Conservation (phyloP, 106 monocot species). For the Allium cepa region DNA sequence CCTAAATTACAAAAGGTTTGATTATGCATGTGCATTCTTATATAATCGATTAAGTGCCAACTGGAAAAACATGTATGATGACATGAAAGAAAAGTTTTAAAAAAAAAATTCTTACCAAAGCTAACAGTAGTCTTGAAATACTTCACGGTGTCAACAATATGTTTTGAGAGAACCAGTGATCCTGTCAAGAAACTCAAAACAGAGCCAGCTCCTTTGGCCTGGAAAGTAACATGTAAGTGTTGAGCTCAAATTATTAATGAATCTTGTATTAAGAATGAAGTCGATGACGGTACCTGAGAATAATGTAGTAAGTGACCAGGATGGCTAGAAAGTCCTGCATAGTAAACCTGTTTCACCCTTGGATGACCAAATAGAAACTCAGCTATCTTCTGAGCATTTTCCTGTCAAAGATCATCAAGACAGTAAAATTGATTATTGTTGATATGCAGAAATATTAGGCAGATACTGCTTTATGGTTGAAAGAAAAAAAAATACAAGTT, state of each 20-base stretch:
- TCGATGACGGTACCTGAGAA: conserved; percentile 57
- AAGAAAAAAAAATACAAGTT: neutral
- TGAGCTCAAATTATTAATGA: neutral
- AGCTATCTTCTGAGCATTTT: conserved; percentile 88
- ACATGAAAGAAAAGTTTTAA: too few species aligned
- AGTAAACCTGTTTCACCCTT: conserved; percentile 83
- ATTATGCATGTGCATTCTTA: neutral
- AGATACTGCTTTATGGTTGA: neutral
- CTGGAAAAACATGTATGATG: neutral
- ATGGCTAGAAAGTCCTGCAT: conserved; percentile 90
- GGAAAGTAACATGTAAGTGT: conserved; percentile 4
- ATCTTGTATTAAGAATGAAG: neutral
- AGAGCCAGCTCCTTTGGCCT: conserved; percentile 99
- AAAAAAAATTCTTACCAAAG: conserved; percentile 52
- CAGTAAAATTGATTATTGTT: too few species aligned
- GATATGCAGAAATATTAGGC: too few species aligned
- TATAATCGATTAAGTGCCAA: neutral
- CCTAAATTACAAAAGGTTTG: neutral
- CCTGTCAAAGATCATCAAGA: conserved; percentile 22
- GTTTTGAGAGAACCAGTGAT: conserved; percentile 83
- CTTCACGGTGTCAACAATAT: conserved; percentile 74
- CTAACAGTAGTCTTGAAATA: conserved; percentile 93
- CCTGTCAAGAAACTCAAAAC: conserved; percentile 93
- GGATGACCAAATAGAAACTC: conserved; percentile 90
- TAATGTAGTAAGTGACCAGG: conserved; percentile 67